Evolutionary conservation across 371 early-diverging fungal genomes (phyloP).

Genomic region (Apophysomyces elegans): DNA sequence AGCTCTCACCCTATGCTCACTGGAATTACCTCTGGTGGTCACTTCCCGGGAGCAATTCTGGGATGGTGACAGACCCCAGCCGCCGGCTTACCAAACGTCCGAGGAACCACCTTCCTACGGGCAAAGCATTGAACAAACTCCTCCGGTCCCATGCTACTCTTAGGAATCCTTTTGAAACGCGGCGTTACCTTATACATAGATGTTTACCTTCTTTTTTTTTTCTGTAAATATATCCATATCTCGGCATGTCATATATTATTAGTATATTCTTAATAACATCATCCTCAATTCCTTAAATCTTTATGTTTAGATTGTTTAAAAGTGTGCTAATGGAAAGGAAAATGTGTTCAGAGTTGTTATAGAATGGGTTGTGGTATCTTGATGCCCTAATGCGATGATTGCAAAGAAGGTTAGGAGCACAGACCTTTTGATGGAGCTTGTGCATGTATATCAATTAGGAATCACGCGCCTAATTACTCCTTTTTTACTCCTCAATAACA

Average conservation of each 20-base stretch:
- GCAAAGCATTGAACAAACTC: constrained; percentile 34
- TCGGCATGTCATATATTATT: neutral
- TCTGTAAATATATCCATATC: neutral
- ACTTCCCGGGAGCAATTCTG: constrained; percentile 50
- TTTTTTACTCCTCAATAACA: no score
- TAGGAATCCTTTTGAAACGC: neutral
- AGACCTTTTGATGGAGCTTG: no score
- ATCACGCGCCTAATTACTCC: no score
- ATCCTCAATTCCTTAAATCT: no score
- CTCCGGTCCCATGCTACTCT: constrained; percentile 44
- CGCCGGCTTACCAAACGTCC: constrained; percentile 38
- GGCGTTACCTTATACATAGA: neutral
- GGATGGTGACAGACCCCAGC: constrained; percentile 28
- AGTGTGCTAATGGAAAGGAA: no score
- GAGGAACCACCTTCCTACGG: constrained; percentile 49
- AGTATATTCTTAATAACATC: no score
- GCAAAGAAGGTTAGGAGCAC: no score
- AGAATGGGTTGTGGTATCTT: neutral
- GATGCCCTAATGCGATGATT: no score
- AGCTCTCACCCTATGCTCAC: constrained; percentile 29
- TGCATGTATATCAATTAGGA: no score
- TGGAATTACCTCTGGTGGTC: constrained; percentile 50
- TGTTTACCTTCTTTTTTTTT: neutral
- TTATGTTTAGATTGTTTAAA: no score
- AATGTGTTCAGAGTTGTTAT: neutral